Evolutionary conservation across 2,329 filamentous ascomycete genomes (phyloP), one percentile per base, ranked within the genome.

Genomic region (Xylariales sp.): DNA sequence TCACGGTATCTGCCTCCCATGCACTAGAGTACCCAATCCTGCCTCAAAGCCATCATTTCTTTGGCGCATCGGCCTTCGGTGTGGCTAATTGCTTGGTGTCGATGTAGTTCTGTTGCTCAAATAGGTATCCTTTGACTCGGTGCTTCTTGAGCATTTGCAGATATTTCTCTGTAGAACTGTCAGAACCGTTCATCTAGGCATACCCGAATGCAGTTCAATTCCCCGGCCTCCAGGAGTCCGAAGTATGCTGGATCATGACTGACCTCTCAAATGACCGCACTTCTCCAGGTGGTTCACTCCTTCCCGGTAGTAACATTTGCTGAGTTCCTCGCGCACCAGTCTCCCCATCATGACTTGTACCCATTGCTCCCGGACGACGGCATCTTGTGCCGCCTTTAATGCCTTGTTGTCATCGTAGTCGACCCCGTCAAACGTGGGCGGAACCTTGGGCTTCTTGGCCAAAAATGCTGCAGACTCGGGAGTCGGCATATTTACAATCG

Each of bases 271-370:
- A 56, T 77, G 71, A 51, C 86, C 86, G 65, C 87, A 93, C 70
- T 91, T 93, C 75, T 91, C 87, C 63, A 93, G 67, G 63, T 93
- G 87, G 65, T 93, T 93, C 51, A 90, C 85, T 43, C 87, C 88
- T 68, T 93, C 85, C 53, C 80, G 75, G 65, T 81, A 80, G 68
- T 93, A 93, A 73, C 87, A 93, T 71, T 88, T 91, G 65, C 82
- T 76, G 70, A 93, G 71, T 72, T 93, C 87, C 63, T 91, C 84
- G 50, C 85, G 73, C 42, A 93, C 85, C 49, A 93, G 69, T 47
- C 87, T 76, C 44, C 84, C 85, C 87, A 90, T 93, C 87, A 93
- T 93, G 62, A 84, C 82, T 62, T 80, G 82, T 46, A 93, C 86
- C 88, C 88, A 93, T 71, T 93, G 87, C 70, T 93, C 87, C 49